Base-by-base conservation (phyloP, 352 stramenopile genomes). In the Phytophthora sp. region DNA sequence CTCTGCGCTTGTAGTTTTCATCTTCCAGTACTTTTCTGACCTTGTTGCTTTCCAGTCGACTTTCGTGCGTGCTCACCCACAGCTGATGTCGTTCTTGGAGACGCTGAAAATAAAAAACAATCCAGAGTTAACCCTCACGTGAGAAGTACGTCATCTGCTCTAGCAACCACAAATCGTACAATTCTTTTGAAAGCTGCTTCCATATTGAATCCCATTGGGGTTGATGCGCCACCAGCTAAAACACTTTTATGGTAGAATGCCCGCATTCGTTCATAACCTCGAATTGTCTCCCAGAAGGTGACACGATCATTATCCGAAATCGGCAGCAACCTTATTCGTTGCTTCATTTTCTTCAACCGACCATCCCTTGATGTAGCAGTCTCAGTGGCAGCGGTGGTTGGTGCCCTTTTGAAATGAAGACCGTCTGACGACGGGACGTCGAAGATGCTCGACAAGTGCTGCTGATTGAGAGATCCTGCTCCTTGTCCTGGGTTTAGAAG, bases 141-240 rank as follows among this genome's bases (percentile, higher is more conserved):
- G 21, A 30, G 4, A 18, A 29, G 7, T 18, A 23, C 16, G 4
- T 50, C 24, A 12, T 23, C 1, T 20, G 7, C 13, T n/a, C 33
- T 6, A n/a, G 33, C 13, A 39, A 47, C 8, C 11, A 42, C 21
- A 24, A 15, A 30, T 9, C 44, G 1, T 53, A 89, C 80, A 69
- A 72, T 60, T 69, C 57, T 74, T 35, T 80, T 80, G 57, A 82
- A 88, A 27, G 80, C 78, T 27, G 80, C 72, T 60, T 86, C 69
- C 63, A 80, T 78, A 52, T 89, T 89, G 49, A 86, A 89, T 0
- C 74, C 72, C 55, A 89, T 79, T 1, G 73, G 72, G 18, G 76
- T 84, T 4, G 71, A 62, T 26, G 79, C 69, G 20, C 75, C 72
- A 31, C 56, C 57, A 23, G 76, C 44, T 7, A 83, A 12, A 2